phyloP scores from a whole-genome alignment of 345 rosid species.

The Lagerstroemia speciosa region DNA sequence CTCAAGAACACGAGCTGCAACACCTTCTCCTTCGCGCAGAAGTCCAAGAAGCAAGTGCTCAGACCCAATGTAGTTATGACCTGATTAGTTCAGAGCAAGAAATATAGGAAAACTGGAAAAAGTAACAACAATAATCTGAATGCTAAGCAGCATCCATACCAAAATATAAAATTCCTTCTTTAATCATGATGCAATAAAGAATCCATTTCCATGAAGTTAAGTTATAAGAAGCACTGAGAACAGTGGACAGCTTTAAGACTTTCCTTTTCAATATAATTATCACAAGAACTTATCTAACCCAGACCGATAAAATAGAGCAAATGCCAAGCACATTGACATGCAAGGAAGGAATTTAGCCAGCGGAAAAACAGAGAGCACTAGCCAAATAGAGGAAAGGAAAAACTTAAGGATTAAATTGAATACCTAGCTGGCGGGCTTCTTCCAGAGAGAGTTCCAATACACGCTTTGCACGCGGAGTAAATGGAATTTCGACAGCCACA shows the following conservation, averaged over 20 bases:
- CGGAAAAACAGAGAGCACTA: not conserved
- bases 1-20: conserved; percentile 97
- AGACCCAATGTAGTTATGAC: conserved; percentile 96
- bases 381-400: not conserved
- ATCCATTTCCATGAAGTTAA: not conserved
- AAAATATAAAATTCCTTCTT: not conserved
- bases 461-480: conserved; percentile 98
- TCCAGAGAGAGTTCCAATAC: conserved; percentile 89
- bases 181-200: not conserved
- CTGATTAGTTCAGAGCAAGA: conserved; percentile 29
- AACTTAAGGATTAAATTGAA: not conserved
- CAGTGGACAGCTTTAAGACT: too few relatives aligned
- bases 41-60: conserved; percentile 97
- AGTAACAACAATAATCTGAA: not conserved
- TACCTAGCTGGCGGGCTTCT: conserved; percentile 8
- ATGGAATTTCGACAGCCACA: conserved; percentile 95
- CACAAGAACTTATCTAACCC: too few relatives aligned
- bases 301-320: too few relatives aligned
- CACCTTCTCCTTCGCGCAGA: conserved; percentile 99
- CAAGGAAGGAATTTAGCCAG: not conserved
- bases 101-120: not conserved
- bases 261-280: too few relatives aligned
- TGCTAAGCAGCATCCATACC: not conserved
- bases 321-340: too few relatives aligned
- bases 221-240: not conserved